Conservation (phyloP, 2,329 filamentous ascomycete species). For the Exophiala viscosa region DNA sequence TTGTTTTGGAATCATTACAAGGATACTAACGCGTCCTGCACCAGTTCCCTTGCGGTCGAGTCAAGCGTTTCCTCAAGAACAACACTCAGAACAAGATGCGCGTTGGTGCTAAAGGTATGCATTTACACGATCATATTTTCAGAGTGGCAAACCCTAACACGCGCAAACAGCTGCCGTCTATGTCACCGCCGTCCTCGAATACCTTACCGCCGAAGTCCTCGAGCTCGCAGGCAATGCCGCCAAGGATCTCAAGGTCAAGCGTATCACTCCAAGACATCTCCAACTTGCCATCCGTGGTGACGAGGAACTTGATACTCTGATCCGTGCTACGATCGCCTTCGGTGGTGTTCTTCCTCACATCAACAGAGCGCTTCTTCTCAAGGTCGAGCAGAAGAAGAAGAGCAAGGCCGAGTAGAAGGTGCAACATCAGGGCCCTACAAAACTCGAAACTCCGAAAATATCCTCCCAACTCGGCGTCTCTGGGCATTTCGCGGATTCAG, state of each 20-base stretch:
- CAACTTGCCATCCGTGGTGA: conserved; percentile 98
- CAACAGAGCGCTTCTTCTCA: conserved; percentile 91
- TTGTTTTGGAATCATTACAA: not conserved
- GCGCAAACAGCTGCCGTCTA: conserved; percentile 73
- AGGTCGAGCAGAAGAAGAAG: conserved; percentile 98
- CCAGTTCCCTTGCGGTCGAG: conserved; percentile 97
- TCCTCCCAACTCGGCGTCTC: conserved; percentile 12
- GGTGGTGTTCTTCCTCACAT: conserved; percentile 98
- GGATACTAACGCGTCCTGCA: conserved; percentile 12
- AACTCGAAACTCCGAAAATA: not conserved
- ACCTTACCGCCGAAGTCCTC: conserved; percentile 94
- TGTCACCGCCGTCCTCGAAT: conserved; percentile 95
- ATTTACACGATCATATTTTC: conserved; percentile 1
- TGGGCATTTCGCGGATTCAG: conserved; percentile 10
- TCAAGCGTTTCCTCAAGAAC: conserved; percentile 99
- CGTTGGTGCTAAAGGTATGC: conserved; percentile 79
- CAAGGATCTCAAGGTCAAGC: conserved; percentile 99
- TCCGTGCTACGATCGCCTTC: conserved; percentile 95
- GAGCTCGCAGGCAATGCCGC: conserved; percentile 97
- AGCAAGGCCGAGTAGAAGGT: conserved; percentile 48
- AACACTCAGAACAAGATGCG: conserved; percentile 99
- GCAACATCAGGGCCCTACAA: not conserved
- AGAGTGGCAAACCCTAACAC: conserved; percentile 17
- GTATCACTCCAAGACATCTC: conserved; percentile 95
- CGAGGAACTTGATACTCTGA: conserved; percentile 95